phyloP scores from a whole-genome alignment of 495 filamentous ascomycete genomes.

The Choiromyces venosus region DNA sequence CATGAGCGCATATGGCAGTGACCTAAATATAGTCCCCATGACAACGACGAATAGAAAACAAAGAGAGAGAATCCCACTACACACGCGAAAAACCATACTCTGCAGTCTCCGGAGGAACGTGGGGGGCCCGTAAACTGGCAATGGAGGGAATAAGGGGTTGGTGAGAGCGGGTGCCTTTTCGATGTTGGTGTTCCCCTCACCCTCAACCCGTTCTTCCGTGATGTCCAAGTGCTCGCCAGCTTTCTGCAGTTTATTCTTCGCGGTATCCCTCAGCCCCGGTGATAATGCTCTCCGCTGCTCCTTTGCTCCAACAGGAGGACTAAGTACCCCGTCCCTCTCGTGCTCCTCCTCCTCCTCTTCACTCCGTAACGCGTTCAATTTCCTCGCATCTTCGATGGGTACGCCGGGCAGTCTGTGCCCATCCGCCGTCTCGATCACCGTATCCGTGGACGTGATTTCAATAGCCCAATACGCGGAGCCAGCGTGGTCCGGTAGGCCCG shows the following conservation, averaged over 20 bases:
- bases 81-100: constrained; percentile 54
- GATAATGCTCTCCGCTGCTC: neutral
- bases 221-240: constrained; percentile 14
- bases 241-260: constrained; percentile 5
- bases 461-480: constrained; percentile 30
- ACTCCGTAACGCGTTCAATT: constrained; percentile 55
- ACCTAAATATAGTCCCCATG: constrained; percentile 62
- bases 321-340: neutral
- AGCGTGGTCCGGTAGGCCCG: neutral
- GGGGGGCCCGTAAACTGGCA: constrained; percentile 77
- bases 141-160: constrained; percentile 80
- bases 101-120: constrained; percentile 59
- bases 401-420: constrained; percentile 61
- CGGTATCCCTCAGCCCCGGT: neutral
- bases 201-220: neutral
- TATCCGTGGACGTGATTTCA: constrained; percentile 61
- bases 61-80: constrained; percentile 70
- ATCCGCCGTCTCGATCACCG: constrained; percentile 62
- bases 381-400: constrained; percentile 59
- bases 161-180: constrained; percentile 56
- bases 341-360: constrained; percentile 7
- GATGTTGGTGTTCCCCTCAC: constrained; percentile 7
- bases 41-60: constrained; percentile 71
- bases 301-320: neutral
- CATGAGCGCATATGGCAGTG: constrained; percentile 50